Evolutionary conservation across 495 filamentous ascomycete genomes (phyloP), one percentile per base, ranked within the genome.

Genomic region (Articulospora tetracladia): DNA sequence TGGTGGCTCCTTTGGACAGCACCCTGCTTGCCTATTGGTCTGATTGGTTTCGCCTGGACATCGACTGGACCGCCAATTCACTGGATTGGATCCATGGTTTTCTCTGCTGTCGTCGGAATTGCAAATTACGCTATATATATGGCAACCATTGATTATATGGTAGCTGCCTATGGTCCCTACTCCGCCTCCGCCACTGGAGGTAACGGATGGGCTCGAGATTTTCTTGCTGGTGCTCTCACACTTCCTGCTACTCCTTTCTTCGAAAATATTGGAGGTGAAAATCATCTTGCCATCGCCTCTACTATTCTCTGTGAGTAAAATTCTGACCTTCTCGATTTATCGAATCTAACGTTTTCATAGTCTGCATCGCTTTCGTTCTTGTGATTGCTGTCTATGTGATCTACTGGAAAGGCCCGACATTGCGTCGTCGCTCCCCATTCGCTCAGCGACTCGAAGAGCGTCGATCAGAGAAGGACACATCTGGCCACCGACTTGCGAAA

Each of bases 101-200:
- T 84, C 48, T 74, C 76, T 1, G 75, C 76, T 22, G 67, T 88
- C n/a, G 84, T 89, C 57, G 85, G 83, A 10, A 86, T 87, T 56
- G 85, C 86, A 24, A 87, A 89, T 65, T 88, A 88, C 62, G 76
- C 79, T 49, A 88, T 89, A 63, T 88, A 89, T 72, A 90, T 91
- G 87, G 87, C 86, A 0, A 91, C 89, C 0, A 89, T 92, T 58
- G 89, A 93, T 63, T 93, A 93, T 73, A 92, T 91, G 89, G 83
- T 92, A n/a, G 84, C 82, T 44, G 82, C 86, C 1, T 92, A 93
- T 68, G 89, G 89, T 0, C 86, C 85, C 0, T 92, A 91, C 69
- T 85, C 87, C 25, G 87, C 89, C 3, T 91, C 88, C 0, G 89
- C 89, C 0, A 92, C 89, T 1, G 89, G 89, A 20, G 86, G 86